Evolutionary conservation across 1,139 yeast species (phyloP).

Genomic region (Suhomyces anneliseae): DNA sequence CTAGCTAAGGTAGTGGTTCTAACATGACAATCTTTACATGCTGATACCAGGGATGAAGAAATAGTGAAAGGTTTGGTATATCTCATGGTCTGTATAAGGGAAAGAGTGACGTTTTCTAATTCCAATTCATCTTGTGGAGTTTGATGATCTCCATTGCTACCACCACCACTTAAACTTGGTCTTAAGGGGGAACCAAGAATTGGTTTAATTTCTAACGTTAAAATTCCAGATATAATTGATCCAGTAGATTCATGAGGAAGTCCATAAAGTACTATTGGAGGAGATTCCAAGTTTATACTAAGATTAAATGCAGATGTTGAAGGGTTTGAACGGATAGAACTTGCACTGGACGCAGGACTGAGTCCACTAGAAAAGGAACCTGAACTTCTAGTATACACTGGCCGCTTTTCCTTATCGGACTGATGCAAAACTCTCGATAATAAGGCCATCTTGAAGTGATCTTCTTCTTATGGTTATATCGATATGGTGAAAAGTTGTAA

Average conservation of each 20-base stretch:
- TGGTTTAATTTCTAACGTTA: slow-evolving; percentile 30
- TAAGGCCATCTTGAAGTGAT: slow-evolving; percentile 10
- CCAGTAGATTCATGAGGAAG: slow-evolving; percentile 78
- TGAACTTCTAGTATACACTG: slow-evolving; percentile 3
- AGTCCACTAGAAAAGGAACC: slow-evolving; percentile 2
- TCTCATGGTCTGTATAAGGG: slow-evolving; percentile 66
- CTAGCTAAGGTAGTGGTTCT: slow-evolving; percentile 65
- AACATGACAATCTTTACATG: slow-evolving; percentile 59
- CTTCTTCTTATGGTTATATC: too few relatives aligned
- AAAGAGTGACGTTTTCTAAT: slow-evolving; percentile 59
- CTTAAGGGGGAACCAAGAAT: not conserved
- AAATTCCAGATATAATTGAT: slow-evolving; percentile 76
- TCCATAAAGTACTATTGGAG: slow-evolving; percentile 87
- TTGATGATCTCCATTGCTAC: slow-evolving; percentile 1
- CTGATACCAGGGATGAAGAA: slow-evolving; percentile 47
- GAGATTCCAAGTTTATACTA: slow-evolving; percentile 74
- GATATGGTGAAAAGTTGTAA: not conserved
- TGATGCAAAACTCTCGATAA: slow-evolving; percentile 13
- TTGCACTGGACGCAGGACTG: slow-evolving; percentile 7
- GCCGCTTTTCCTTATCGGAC: slow-evolving; percentile 8
- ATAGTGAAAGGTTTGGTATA: slow-evolving; percentile 67
- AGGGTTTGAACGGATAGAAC: slow-evolving; percentile 2
- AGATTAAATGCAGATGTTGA: slow-evolving; percentile 35
- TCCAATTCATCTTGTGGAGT: slow-evolving; percentile 25
- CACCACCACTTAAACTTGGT: not conserved